Conservation (phyloP, 176 grass and related monocot species). For the Poa annua region DNA sequence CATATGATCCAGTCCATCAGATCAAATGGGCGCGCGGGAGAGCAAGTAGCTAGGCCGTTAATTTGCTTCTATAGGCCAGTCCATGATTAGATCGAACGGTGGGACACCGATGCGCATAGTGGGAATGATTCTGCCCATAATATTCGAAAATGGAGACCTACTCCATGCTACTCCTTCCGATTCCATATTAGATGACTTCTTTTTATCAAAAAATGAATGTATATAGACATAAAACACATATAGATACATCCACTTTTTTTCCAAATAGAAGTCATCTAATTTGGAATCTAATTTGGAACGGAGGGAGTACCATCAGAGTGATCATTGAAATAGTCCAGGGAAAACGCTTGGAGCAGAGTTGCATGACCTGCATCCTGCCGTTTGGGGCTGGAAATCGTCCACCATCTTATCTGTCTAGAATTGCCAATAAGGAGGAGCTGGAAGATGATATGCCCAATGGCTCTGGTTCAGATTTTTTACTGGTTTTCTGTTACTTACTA, state of each 20-base stretch:
- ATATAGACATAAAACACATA: no score
- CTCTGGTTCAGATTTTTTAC: not conserved
- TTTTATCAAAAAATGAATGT: no score
- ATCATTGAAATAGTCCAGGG: slow-evolving; percentile 29
- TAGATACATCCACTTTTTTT: no score
- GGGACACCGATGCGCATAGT: slow-evolving; percentile 21
- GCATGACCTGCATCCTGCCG: not conserved
- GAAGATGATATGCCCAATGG: not conserved
- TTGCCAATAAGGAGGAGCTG: not conserved
- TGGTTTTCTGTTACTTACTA: not conserved
- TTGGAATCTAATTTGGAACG: no score
- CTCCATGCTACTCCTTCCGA: no score
- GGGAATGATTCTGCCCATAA: slow-evolving; percentile 39
- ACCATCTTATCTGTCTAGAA: slow-evolving; percentile 10
- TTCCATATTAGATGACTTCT: no score
- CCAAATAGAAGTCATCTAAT: no score
- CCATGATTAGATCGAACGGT: slow-evolving; percentile 19
- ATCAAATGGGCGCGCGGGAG: not conserved
- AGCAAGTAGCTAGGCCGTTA: not conserved
- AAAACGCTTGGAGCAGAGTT: no score
- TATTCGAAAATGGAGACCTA: slow-evolving; percentile 21
- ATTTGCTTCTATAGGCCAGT: not conserved
- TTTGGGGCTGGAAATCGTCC: not conserved
- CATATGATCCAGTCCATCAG: not conserved
- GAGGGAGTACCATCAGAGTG: not conserved